Base-by-base conservation (phyloP, 83 land plant species). In the Thuja plicata region DNA sequence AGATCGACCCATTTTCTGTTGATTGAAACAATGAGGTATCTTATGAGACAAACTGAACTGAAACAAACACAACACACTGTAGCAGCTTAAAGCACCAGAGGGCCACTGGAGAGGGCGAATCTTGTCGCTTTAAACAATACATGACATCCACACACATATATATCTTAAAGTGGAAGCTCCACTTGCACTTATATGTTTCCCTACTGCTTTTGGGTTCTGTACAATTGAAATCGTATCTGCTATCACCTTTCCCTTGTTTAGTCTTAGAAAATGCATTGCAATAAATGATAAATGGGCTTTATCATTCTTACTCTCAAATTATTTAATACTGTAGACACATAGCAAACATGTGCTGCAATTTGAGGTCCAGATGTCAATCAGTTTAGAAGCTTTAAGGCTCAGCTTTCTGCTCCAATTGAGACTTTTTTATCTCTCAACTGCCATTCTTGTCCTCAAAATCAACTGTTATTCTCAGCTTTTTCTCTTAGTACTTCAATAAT, bases 1-100 rank as follows among this genome's bases (percentile, higher is more conserved):
- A 86, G 87, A 13, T 30, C 87, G 41, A 35, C 87, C 74, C 87
- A 86, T 54, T 37, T 57, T 83, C 35, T 83, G 13, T 15, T 32
- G 10, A 32, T 4, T n/a, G 35, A 11, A n/a, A 32, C 35, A 27
- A 11, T 60, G 24, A 60, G 1, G 8, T 60, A 21, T 0, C 62
- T n/a, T 60, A 66, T 66, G 73, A 27, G 30, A 66, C 30, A 27
- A 66, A 66, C 0, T 27, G n/a, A 62, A 62, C n/a, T 62, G 8
- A 66, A 66, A 66, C 73, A 80, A 80, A 8, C 8, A 21, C 48
- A 80, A 80, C n/a, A 40, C 83, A 40, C 21, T 40, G 8, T 79
- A 8, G 83, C 83, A 5, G 35, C 54, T 50, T 50, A 50, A 0
- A 5, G 81, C 37, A 35, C 8, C 1, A 78, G 4, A 78, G 40